These are phyloP conservation scores for Paraphaeosphaeria sporulosa DNA, from an alignment of 2,329 filamentous ascomycete genomes.

Conservation along the genomic window DNA sequence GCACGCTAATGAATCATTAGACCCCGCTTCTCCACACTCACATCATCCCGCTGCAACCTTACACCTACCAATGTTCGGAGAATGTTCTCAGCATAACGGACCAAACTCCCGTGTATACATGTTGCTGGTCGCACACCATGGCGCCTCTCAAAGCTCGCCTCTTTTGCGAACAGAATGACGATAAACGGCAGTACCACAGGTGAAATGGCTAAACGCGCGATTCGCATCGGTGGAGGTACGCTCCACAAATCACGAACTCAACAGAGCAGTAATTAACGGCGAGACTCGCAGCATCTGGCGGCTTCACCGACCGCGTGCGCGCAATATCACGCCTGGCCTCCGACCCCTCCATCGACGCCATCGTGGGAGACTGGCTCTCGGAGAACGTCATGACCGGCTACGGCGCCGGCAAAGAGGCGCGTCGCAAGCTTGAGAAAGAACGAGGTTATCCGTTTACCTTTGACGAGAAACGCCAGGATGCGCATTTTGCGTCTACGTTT, in stretches of 20 bases:
- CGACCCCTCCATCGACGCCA: conserved; percentile 19
- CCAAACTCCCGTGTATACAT: not conserved
- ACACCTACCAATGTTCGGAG: conserved; percentile 5
- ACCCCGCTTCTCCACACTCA: conserved; percentile 10
- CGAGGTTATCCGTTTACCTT: conserved; percentile 7
- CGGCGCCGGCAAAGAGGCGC: conserved; percentile 21
- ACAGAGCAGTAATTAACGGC: not conserved
- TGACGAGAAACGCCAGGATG: conserved; percentile 16
- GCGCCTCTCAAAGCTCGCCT: not conserved
- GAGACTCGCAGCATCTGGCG: conserved; percentile 11
- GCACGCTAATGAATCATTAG: conserved; percentile 25
- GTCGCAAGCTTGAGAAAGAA: conserved; percentile 13
- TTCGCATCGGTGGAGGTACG: conserved; percentile 18
- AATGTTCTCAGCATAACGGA: not conserved
- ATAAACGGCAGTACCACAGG: not conserved
- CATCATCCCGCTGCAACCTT: conserved; percentile 8
- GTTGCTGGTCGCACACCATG: not conserved
- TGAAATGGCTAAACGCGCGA: conserved; percentile 12
- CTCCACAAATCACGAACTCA: not conserved
- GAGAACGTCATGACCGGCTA: conserved; percentile 26
- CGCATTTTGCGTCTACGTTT: conserved; percentile 21
- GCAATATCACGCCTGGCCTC: conserved; percentile 19
- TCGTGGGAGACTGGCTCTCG: conserved; percentile 27
- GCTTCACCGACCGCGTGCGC: conserved; percentile 22
- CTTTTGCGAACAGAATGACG: not conserved